Evolutionary conservation across 2,329 filamentous ascomycete genomes (phyloP).

Genomic region (Dactylellina sp.): DNA sequence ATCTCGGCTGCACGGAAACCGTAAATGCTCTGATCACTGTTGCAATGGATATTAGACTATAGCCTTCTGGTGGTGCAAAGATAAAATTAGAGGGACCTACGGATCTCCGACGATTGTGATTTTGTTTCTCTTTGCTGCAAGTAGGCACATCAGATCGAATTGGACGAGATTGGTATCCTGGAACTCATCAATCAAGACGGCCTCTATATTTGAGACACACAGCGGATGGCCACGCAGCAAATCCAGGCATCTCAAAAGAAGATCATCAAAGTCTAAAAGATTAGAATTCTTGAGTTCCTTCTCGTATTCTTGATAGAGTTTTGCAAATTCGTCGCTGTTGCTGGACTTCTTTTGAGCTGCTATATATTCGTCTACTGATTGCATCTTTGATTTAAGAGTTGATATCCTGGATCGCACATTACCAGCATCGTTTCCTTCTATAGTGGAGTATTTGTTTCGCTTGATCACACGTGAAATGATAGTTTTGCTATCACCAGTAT

Average conservation of each 20-base stretch:
- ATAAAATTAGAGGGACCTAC: constrained; percentile 12
- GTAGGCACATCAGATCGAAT: constrained; percentile 90
- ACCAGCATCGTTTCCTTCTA: constrained; percentile 73
- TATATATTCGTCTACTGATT: constrained; percentile 65
- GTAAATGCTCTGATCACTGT: constrained; percentile 89
- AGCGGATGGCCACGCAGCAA: constrained; percentile 78
- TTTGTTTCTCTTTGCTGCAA: constrained; percentile 77
- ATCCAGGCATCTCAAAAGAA: constrained; percentile 84
- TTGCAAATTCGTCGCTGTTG: constrained; percentile 72
- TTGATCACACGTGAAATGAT: constrained; percentile 81
- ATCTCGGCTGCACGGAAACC: constrained; percentile 94
- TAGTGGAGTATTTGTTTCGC: constrained; percentile 67
- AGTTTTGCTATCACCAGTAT: constrained; percentile 80
- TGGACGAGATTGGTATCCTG: constrained; percentile 97
- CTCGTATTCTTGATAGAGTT: constrained; percentile 80
- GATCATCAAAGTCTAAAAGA: constrained; percentile 91
- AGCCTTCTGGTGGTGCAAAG: not conserved
- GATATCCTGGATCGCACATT: constrained; percentile 81
- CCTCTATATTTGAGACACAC: constrained; percentile 89
- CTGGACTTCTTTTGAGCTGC: constrained; percentile 57
- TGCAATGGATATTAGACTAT: constrained; percentile 4
- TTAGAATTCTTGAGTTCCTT: constrained; percentile 79
- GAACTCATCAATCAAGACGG: constrained; percentile 95
- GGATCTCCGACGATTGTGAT: constrained; percentile 97
- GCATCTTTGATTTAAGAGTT: constrained; percentile 68